Base-by-base conservation (phyloP, 768 basidiomycete genomes). In the Hygrocybe punicea region DNA sequence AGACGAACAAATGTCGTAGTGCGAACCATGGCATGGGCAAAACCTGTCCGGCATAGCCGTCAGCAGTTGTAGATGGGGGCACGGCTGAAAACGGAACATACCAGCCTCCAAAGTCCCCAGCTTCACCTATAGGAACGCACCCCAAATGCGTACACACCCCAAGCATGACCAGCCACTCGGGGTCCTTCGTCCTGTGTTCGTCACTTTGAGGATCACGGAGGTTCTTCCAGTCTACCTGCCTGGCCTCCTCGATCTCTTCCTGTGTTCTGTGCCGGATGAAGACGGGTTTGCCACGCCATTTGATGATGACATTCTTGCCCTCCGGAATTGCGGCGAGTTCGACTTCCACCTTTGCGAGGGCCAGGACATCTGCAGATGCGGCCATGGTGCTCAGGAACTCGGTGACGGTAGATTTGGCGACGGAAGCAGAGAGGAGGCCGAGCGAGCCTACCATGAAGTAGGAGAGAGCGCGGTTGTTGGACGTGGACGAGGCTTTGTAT, bases 211-310 rank as follows among this genome's bases (percentile, higher is more conserved):
- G 97, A 68, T 99, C 97, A 58, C 97, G 83, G 59, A 99, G 80
- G 25, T 75, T 60, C 80, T 94, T 92, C 87, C 94, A 87, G 73
- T 96, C 86, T 56, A 82, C 76, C 37, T 72, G 66, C 74, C 91
- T 87, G 51, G 97, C 97, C 77, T 99, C 97, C 60, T 91, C 84
- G 65, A 99, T 91, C 79, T 99, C 97, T 55, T 79, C 82, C 56
- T 80, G 67, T 13, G 97, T 99, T 67, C 97, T 85, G 80, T 99
- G 97, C 63, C 97, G 85, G 72, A 99, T 93, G 81, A 98, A 98
- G 54, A 99, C 97, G 62, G 97, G 97, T 81, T 99, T 99, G 73
- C 97, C 97, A 68, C 97, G 91, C 97, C 97, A 99, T 80, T 98
- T 94, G 78, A 95, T 91, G 74, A 96, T 86, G 64, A 89, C 90